These are phyloP conservation scores for Fusarium cicatricum DNA, from an alignment of 2,329 filamentous ascomycete genomes.

Conservation along the genomic window DNA sequence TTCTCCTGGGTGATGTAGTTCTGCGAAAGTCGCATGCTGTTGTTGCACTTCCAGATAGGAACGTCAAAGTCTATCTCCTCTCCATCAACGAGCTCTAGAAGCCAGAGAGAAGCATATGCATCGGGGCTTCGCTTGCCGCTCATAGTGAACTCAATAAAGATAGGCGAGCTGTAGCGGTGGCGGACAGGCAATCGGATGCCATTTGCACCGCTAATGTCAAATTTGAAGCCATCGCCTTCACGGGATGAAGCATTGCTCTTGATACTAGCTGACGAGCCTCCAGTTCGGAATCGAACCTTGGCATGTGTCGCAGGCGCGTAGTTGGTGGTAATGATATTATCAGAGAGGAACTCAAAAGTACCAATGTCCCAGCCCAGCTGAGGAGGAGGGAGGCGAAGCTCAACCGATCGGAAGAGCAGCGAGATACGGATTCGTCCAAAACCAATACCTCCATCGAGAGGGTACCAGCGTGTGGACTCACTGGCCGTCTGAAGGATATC, in stretches of 20 bases:
- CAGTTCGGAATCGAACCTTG: constrained; percentile 82
- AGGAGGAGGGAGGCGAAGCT: constrained; percentile 82
- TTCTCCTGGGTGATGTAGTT: constrained; percentile 91
- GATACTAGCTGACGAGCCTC: constrained; percentile 80
- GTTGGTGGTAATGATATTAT: constrained; percentile 70
- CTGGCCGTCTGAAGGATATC: constrained; percentile 89
- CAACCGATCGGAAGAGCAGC: constrained; percentile 87
- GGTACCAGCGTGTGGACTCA: constrained; percentile 91
- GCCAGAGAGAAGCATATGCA: constrained; percentile 84
- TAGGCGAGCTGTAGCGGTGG: constrained; percentile 86
- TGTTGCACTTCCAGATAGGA: constrained; percentile 88
- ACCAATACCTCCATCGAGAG: constrained; percentile 92
- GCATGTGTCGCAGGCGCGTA: constrained; percentile 72
- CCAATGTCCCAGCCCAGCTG: constrained; percentile 96
- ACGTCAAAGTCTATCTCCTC: constrained; percentile 80
- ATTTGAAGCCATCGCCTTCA: constrained; percentile 62
- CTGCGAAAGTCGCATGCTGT: constrained; percentile 79
- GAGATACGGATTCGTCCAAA: constrained; percentile 91
- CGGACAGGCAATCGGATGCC: constrained; percentile 84
- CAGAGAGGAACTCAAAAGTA: constrained; percentile 85
- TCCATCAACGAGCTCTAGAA: constrained; percentile 84
- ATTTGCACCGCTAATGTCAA: constrained; percentile 57
- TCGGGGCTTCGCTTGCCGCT: constrained; percentile 74
- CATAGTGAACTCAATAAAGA: constrained; percentile 86
- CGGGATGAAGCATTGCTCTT: constrained; percentile 68